Conservation (phyloP, 1,139 yeast genomes). For the Petasospora fabianii region DNA sequence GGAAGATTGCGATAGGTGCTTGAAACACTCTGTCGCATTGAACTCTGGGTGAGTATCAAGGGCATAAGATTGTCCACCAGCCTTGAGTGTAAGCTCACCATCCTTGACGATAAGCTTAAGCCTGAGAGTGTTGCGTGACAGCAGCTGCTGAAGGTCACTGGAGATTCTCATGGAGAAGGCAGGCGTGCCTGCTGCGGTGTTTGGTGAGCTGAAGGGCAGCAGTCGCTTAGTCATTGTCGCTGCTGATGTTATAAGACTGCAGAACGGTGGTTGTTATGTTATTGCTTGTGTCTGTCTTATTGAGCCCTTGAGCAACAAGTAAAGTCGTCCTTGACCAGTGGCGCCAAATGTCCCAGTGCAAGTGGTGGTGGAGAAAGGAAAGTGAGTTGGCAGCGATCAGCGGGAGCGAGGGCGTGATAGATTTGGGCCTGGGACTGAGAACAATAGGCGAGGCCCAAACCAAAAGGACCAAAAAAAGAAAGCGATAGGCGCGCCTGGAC, state of each 20-base stretch:
- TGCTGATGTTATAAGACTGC: no score
- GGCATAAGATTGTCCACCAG: slow-evolving; percentile 2
- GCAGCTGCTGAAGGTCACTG: slow-evolving; percentile 7
- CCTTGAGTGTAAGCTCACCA: slow-evolving; percentile 12
- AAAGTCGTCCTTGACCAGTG: no score
- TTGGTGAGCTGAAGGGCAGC: slow-evolving; percentile 5
- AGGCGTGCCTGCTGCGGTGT: slow-evolving; percentile 4
- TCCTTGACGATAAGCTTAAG: slow-evolving; percentile 14
- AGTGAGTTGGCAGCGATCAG: not conserved
- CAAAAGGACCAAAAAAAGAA: no score
- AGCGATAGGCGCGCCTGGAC: no score
- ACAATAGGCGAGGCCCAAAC: not conserved
- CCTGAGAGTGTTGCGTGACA: slow-evolving; percentile 11
- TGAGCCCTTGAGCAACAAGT: no score
- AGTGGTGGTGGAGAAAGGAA: not conserved
- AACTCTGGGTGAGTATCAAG: slow-evolving; percentile 5
- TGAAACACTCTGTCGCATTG: slow-evolving; percentile 12
- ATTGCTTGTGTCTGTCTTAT: no score
- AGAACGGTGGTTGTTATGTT: no score
- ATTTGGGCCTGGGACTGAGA: not conserved
- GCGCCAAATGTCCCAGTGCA: no score
- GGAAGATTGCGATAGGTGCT: slow-evolving; percentile 15
- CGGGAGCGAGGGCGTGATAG: no score
- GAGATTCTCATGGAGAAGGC: slow-evolving; percentile 9
- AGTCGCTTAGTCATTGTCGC: slow-evolving; percentile 2